Conservation (phyloP, 306 rosid genomes). For the Bauhinia variegata region DNA sequence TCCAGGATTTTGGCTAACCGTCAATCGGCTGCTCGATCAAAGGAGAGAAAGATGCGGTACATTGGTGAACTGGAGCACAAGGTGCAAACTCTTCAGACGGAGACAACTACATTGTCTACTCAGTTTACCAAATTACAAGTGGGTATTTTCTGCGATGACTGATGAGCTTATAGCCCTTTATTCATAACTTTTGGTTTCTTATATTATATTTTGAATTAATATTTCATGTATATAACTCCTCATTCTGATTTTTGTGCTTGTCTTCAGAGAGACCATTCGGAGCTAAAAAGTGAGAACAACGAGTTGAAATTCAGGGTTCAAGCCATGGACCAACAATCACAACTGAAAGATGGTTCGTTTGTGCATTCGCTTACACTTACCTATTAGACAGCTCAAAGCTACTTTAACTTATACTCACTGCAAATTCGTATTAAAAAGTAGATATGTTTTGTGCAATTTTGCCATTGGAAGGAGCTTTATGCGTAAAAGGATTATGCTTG, state of each 20-base stretch:
- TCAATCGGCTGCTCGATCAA: constrained; percentile 91
- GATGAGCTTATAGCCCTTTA: constrained; percentile 26
- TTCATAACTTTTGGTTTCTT: not conserved
- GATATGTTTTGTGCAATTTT: not conserved
- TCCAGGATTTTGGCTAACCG: constrained; percentile 91
- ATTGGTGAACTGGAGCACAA: constrained; percentile 84
- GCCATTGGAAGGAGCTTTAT: not conserved
- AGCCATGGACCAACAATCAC: constrained; percentile 83
- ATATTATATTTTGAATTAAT: not conserved
- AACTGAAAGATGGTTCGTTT: constrained; percentile 75
- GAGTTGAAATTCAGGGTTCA: constrained; percentile 88
- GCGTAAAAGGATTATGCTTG: constrained; percentile 5
- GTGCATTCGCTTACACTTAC: constrained; percentile 27
- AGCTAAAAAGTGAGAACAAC: constrained; percentile 64
- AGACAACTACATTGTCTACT: constrained; percentile 77
- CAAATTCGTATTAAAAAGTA: constrained; percentile 9
- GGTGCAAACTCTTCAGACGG: constrained; percentile 91
- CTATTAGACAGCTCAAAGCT: constrained; percentile 31
- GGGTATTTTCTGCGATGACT: constrained; percentile 20
- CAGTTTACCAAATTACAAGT: constrained; percentile 79
- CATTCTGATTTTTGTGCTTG: constrained; percentile 27
- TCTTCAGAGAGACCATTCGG: constrained; percentile 61
- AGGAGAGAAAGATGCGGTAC: constrained; percentile 74
- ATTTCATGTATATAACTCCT: constrained; percentile 14
- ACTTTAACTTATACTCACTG: not conserved